Evolutionary conservation across 176 grass and related monocot species (phyloP), one percentile per base, ranked within the genome.

Genomic region (Cymbopogon citratus): DNA sequence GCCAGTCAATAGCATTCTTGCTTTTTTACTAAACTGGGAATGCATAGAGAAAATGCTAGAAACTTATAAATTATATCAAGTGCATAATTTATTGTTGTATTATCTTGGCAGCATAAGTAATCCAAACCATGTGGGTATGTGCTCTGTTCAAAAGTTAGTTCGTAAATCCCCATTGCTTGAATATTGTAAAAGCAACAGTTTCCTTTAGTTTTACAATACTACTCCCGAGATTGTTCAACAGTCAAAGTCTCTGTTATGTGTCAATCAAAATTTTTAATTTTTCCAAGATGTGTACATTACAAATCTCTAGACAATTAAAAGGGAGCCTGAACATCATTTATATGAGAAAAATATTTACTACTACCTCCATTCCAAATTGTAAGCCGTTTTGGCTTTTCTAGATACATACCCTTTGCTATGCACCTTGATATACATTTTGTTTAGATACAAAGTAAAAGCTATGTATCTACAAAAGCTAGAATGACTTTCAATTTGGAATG

Each of bases 41-140:
- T 51, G 41, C 13, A 1, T 18, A 63, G 70, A 45, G 19, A 78
- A 64, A 57, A 78, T 83, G 40, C 69, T 45, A 24, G 23, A 31
- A 73, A 5, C 12, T 9, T 19, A 31, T 9, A 29, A 28, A 10
- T 18, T 43, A 26, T 44, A 26, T 44, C 23, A 71, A 74, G 24
- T 63, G 46, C 44, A 51, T n/a, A 76, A 26, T 48, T 80, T 63
- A 34, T 10, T 75, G 35, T 63, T 27, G 0, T 59, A 23, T 48
- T 27, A 46, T 76, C 41, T 31, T 19, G 16, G 72, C 70, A 74
- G 24, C 34, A 80, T 69, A 73, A 72, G 57, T 86, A 78, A 31
- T 78, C 18, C 33, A 64, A 52, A 63, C 71, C 21, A 24, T 84
- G 67, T 13, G 43, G 26, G 24, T 26, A 64, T 35, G 25, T 12